These are phyloP conservation scores for Agaricus subrufescens DNA, from an alignment of 768 basidiomycete species.

Conservation along the genomic window DNA sequence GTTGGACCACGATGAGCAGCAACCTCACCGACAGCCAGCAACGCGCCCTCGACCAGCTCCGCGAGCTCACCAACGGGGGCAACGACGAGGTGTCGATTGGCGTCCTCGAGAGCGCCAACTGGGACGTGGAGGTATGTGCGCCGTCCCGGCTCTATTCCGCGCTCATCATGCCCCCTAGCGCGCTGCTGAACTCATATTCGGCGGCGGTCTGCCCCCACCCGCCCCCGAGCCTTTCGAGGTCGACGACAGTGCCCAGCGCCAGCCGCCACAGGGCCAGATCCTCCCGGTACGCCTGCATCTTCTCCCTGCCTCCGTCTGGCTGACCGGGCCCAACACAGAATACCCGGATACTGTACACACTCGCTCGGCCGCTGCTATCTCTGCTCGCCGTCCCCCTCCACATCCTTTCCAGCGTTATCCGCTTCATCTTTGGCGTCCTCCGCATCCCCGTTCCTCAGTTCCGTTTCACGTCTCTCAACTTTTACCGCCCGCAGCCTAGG, in stretches of 20 bases:
- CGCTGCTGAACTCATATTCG: constrained; percentile 60
- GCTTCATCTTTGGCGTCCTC: constrained; percentile 62
- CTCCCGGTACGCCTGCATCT: constrained; percentile 1
- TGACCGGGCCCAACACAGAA: neutral
- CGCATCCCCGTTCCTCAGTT: constrained; percentile 64
- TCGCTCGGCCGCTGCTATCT: constrained; percentile 35
- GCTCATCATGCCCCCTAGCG: constrained; percentile 26
- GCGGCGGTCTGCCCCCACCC: constrained; percentile 15
- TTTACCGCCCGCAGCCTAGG: constrained; percentile 35
- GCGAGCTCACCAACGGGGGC: constrained; percentile 52
- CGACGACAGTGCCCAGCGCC: constrained; percentile 45
- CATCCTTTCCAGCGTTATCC: constrained; percentile 53
- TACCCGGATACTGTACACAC: constrained; percentile 14
- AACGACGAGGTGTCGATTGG: constrained; percentile 59
- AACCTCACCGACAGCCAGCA: constrained; percentile 21
- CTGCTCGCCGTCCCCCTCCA: constrained; percentile 58
- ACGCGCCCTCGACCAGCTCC: constrained; percentile 40
- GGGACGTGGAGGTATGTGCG: constrained; percentile 59
- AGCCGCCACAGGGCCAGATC: constrained; percentile 7
- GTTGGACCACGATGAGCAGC: neutral
- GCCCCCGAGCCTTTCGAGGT: constrained; percentile 39
- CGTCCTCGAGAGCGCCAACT: constrained; percentile 58
- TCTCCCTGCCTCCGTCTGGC: neutral
- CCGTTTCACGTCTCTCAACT: constrained; percentile 42
- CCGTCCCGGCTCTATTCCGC: constrained; percentile 12